Conservation (phyloP, 2,329 filamentous ascomycete species). For the Colletotrichum sublineola region DNA sequence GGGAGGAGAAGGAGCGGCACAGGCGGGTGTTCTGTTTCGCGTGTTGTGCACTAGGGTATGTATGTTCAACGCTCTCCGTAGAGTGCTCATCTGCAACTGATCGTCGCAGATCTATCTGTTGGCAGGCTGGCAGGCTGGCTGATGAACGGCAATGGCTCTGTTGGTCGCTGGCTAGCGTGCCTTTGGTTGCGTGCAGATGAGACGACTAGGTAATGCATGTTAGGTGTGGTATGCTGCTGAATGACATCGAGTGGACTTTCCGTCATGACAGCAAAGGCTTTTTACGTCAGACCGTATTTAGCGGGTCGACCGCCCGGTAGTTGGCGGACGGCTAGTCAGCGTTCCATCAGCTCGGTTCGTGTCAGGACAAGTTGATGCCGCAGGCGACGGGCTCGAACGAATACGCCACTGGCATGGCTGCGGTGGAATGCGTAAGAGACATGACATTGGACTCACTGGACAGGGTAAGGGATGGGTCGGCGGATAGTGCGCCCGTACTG, state of each 20-base stretch:
- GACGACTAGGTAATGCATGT: conserved; percentile 15
- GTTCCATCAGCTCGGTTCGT: conserved; percentile 41
- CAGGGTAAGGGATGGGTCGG: neutral
- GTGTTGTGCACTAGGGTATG: conserved; percentile 10
- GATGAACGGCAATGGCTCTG: conserved; percentile 9
- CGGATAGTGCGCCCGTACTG: conserved; percentile 24
- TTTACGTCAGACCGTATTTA: conserved; percentile 5
- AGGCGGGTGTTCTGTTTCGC: conserved; percentile 36
- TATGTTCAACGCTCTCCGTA: neutral
- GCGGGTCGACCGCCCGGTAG: conserved; percentile 32
- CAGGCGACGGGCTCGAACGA: conserved; percentile 20
- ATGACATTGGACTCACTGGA: conserved; percentile 11
- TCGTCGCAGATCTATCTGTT: conserved; percentile 28
- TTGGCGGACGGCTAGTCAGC: conserved; percentile 36
- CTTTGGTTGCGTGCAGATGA: conserved; percentile 26
- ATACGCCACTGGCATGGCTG: conserved; percentile 26
- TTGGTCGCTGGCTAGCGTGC: conserved; percentile 7
- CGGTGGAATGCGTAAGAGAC: conserved; percentile 17
- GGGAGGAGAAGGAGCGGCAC: conserved; percentile 19
- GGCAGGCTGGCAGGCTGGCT: conserved; percentile 6
- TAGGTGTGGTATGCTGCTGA: neutral
- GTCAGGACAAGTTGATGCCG: conserved; percentile 29
- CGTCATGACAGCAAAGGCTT: conserved; percentile 15
- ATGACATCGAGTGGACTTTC: conserved; percentile 14
- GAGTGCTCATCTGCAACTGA: conserved; percentile 17